Evolutionary conservation across 352 stramenopile genomes (phyloP).

Genomic region (Pelagophyceae sp.): DNA sequence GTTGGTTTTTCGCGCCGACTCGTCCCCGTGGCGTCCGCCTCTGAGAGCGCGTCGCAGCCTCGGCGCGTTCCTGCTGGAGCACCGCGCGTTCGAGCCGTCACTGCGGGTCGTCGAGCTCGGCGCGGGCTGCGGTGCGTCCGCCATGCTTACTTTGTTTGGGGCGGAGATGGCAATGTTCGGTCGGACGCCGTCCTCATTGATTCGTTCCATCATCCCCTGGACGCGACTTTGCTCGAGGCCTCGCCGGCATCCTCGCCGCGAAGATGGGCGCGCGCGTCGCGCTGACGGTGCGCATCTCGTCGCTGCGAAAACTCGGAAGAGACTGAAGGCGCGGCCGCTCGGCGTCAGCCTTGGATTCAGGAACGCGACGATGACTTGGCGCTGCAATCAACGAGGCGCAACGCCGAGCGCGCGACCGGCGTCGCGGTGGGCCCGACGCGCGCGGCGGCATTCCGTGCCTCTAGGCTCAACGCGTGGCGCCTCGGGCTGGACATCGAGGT

Average conservation of each 20-base stretch:
- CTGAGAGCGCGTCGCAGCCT: background rate
- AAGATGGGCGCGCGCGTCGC: background rate
- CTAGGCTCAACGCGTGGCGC: too few species aligned
- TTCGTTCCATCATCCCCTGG: too few species aligned
- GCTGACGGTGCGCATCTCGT: background rate
- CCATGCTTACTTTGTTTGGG: background rate
- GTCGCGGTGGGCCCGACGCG: too few species aligned
- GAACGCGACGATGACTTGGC: background rate
- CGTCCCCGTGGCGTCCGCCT: background rate
- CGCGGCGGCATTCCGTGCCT: too few species aligned
- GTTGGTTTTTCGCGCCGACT: too few species aligned
- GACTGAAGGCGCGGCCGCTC: background rate
- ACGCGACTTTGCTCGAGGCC: too few species aligned
- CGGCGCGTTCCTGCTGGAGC: background rate
- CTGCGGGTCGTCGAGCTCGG: background rate
- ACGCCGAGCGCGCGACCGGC: too few species aligned
- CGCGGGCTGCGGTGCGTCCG: background rate
- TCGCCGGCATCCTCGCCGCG: background rate
- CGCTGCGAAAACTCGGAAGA: too few species aligned
- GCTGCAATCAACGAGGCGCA: background rate
- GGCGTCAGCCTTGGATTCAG: background rate
- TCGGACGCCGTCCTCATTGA: background rate
- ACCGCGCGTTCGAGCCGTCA: background rate
- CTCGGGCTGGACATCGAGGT: too few species aligned
- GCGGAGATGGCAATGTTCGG: background rate